Percentiles rank a stretch among this genome's conserved stretches.
Evolutionary conservation across 2,329 filamentous ascomycete genomes (phyloP).

Genomic region (Fusarium humuli): DNA sequence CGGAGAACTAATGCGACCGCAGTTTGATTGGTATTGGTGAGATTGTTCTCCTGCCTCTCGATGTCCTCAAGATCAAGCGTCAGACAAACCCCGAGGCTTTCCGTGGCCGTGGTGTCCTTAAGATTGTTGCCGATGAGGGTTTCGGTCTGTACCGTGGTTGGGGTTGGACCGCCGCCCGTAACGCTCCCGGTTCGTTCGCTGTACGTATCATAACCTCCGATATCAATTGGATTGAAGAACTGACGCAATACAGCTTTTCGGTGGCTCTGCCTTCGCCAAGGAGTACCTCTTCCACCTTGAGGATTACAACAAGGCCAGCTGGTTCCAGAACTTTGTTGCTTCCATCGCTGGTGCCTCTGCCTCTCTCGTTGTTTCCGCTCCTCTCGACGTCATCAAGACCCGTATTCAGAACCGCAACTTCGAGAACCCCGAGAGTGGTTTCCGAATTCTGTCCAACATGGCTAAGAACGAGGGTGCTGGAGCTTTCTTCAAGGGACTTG

Average conservation of each 20-base stretch:
- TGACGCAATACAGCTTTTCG: slow-evolving; percentile 78
- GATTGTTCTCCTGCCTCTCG: slow-evolving; percentile 92
- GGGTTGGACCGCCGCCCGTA: slow-evolving; percentile 97
- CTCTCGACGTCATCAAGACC: slow-evolving; percentile 97
- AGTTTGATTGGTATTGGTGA: slow-evolving; percentile 97
- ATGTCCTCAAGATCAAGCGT: slow-evolving; percentile 99
- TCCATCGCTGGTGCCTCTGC: slow-evolving; percentile 95
- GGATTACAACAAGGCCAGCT: slow-evolving; percentile 95
- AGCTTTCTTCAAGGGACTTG: slow-evolving; percentile 97
- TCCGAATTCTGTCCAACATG: slow-evolving; percentile 94
- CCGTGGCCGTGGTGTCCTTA: slow-evolving; percentile 89
- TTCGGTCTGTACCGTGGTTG: slow-evolving; percentile 96
- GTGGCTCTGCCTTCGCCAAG: slow-evolving; percentile 96
- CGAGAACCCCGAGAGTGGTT: slow-evolving; percentile 94
- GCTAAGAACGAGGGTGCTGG: slow-evolving; percentile 85
- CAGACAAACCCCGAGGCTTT: slow-evolving; percentile 99
- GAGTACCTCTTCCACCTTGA: slow-evolving; percentile 90
- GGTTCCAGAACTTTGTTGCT: slow-evolving; percentile 97
- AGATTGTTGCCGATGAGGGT: slow-evolving; percentile 92
- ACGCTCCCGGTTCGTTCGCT: slow-evolving; percentile 96
- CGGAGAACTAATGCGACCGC: slow-evolving; percentile 34
- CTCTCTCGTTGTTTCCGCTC: slow-evolving; percentile 95
- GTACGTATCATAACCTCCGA: slow-evolving; percentile 63
- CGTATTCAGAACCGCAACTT: slow-evolving; percentile 99
- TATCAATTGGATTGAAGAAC: slow-evolving; percentile 1